Percentiles rank a stretch among this genome's conserved stretches.
These are phyloP conservation scores for Vishniacozyma victoriae DNA, from an alignment of 768 basidiomycete genomes.

Conservation along the genomic window DNA sequence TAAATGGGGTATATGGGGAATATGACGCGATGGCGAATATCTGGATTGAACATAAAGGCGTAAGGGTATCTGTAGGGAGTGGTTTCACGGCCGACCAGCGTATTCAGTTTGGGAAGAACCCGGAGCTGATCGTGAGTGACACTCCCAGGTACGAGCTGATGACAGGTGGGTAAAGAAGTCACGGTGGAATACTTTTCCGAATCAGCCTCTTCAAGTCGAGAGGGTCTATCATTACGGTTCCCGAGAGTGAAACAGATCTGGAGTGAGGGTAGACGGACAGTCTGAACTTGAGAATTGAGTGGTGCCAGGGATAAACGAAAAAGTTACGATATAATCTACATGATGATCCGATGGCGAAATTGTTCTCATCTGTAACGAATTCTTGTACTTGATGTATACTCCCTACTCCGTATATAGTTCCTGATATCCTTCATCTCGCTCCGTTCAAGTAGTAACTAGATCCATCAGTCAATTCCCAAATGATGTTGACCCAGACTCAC, in stretches of 20 bases:
- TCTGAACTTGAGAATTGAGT: slow-evolving; percentile 1
- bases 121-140: slow-evolving; percentile 29
- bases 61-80: slow-evolving; percentile 34
- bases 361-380: no score
- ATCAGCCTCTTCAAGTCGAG: slow-evolving; percentile 21
- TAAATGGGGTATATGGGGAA: slow-evolving; percentile 38
- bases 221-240: slow-evolving; percentile 33
- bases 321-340: no score
- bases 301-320: no score
- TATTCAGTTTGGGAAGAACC: slow-evolving; percentile 32
- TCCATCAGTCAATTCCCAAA: no score
- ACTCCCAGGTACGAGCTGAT: background rate
- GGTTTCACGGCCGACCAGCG: slow-evolving; percentile 41
- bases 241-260: slow-evolving; percentile 41
- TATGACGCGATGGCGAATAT: slow-evolving; percentile 31
- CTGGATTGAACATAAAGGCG: slow-evolving; percentile 40
- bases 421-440: no score
- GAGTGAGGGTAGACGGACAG: slow-evolving; percentile 32
- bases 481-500: no score
- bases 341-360: no score
- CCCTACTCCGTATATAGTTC: no score
- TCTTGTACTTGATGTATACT: no score
- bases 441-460: no score
- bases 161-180: slow-evolving; percentile 40
- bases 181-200: slow-evolving; percentile 45